phyloP scores from a whole-genome alignment of 257 asterid genomes.

The Solanum rostratum region DNA sequence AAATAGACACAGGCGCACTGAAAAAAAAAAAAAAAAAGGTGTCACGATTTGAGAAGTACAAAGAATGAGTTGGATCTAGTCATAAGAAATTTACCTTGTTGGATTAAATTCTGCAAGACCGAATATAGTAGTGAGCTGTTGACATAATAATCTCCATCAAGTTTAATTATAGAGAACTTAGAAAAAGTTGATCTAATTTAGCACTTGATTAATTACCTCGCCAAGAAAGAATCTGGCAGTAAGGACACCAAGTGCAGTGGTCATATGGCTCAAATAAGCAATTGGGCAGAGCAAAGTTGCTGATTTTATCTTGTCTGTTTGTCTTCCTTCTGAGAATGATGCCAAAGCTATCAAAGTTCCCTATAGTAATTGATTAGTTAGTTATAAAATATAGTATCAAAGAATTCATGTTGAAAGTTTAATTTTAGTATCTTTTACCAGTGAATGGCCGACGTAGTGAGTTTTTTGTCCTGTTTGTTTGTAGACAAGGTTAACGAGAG shows the following conservation, averaged over 20 bases:
- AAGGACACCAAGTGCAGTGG: constrained; percentile 45
- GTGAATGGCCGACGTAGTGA: constrained; percentile 35
- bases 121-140: constrained; percentile 47
- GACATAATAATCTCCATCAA: neutral
- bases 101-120: constrained; percentile 87
- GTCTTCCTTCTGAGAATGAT: constrained; percentile 59
- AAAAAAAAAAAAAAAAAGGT: neutral
- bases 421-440: constrained; percentile 7
- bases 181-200: neutral
- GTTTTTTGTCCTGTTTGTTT: constrained; percentile 19
- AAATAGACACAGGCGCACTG: constrained; percentile 30
- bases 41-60: neutral
- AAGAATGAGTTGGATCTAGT: neutral
- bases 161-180: neutral
- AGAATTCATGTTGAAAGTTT: too few species aligned
- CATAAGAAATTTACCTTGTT: constrained; percentile 24
- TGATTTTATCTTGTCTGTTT: constrained; percentile 58
- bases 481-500: constrained; percentile 14
- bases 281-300: constrained; percentile 74
- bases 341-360: constrained; percentile 84
- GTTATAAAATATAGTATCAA: neutral
- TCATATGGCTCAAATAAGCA: constrained; percentile 79
- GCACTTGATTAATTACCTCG: constrained; percentile 27
- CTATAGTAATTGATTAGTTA: constrained; percentile 12
- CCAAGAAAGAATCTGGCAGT: constrained; percentile 62